These are phyloP conservation scores for Yamadazyma phyllophila DNA, from an alignment of 805 yeast genomes.

Conservation along the genomic window DNA sequence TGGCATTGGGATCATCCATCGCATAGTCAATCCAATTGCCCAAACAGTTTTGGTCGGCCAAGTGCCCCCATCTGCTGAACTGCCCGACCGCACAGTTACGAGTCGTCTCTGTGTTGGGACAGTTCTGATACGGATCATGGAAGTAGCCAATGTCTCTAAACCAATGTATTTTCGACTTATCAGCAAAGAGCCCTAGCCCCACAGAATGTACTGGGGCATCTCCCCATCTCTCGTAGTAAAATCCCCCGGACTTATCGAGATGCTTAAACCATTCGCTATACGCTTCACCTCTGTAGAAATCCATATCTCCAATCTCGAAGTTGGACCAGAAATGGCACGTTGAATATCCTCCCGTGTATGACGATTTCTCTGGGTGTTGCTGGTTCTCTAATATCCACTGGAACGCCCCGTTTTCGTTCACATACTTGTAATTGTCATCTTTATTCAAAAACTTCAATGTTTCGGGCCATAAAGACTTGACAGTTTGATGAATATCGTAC, in stretches of 20 bases:
- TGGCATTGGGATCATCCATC: conserved; percentile 17
- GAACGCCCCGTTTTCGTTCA: conserved; percentile 48
- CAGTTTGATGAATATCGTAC: conserved; percentile 67
- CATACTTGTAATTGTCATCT: conserved; percentile 57
- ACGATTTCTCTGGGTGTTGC: conserved; percentile 48
- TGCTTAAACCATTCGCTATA: conserved; percentile 62
- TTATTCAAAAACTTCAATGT: conserved; percentile 57
- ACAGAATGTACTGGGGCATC: conserved; percentile 88
- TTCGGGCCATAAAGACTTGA: conserved; percentile 64
- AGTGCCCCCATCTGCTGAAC: conserved; percentile 50
- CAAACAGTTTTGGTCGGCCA: conserved; percentile 72
- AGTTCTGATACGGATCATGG: conserved; percentile 73
- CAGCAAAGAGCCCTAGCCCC: conserved; percentile 71
- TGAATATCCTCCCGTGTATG: conserved; percentile 49
- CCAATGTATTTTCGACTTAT: conserved; percentile 73
- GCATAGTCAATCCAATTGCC: conserved; percentile 60
- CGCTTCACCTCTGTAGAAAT: conserved; percentile 68
- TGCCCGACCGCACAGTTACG: conserved; percentile 53
- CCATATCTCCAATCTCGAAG: conserved; percentile 83
- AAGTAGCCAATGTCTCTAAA: conserved; percentile 80
- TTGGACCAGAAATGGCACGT: conserved; percentile 90
- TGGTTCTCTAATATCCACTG: conserved; percentile 51
- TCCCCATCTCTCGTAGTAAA: conserved; percentile 91
- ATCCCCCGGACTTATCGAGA: conserved; percentile 71
- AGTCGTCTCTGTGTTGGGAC: conserved; percentile 55